A percentile compares a stretch with the other conserved stretches of the same genome.
phyloP scores from a whole-genome alignment of 148 eudicot genomes.

The Camellia granthamiana region DNA sequence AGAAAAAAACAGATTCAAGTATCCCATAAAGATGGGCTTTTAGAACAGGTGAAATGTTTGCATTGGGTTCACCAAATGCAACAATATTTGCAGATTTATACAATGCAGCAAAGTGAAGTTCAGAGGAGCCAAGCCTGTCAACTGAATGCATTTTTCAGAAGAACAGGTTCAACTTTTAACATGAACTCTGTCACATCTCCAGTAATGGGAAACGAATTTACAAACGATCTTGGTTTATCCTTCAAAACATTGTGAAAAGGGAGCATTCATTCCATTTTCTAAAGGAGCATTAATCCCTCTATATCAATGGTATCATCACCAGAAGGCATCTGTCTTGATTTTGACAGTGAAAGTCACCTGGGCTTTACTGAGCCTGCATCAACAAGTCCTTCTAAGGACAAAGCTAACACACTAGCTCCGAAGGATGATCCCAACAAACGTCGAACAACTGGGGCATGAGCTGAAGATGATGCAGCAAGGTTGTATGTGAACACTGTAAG shows the following conservation, averaged over 20 bases:
- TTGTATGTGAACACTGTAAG: conserved; percentile 64
- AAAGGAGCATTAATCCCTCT: conserved; percentile 42
- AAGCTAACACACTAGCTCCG: conserved; percentile 35
- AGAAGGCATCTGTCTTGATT: conserved; percentile 58
- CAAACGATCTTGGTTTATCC: conserved; percentile 40
- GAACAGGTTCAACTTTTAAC: conserved; percentile 29
- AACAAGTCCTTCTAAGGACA: conserved; percentile 47
- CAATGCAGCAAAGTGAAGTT: conserved; percentile 38
- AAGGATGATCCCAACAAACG: conserved; percentile 74
- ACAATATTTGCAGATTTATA: conserved; percentile 55
- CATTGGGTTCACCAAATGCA: conserved; percentile 48
- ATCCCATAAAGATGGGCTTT: conserved; percentile 21
- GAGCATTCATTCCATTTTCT: conserved; percentile 18
- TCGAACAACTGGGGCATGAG: conserved; percentile 48
- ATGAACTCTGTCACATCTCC: conserved; percentile 67
- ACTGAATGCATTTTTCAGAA: conserved; percentile 35
- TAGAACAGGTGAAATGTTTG: conserved; percentile 40
- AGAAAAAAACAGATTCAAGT: background rate
- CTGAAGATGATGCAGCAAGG: conserved; percentile 48
- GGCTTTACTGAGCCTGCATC: conserved; percentile 43
- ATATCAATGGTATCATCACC: conserved; percentile 54
- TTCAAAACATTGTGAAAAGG: conserved; percentile 40
- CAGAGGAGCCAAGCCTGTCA: conserved; percentile 30
- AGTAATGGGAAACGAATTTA: conserved; percentile 68
- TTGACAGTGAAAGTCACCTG: conserved; percentile 61